Conservation (phyloP, 306 rosid species). For the Senna tora region DNA sequence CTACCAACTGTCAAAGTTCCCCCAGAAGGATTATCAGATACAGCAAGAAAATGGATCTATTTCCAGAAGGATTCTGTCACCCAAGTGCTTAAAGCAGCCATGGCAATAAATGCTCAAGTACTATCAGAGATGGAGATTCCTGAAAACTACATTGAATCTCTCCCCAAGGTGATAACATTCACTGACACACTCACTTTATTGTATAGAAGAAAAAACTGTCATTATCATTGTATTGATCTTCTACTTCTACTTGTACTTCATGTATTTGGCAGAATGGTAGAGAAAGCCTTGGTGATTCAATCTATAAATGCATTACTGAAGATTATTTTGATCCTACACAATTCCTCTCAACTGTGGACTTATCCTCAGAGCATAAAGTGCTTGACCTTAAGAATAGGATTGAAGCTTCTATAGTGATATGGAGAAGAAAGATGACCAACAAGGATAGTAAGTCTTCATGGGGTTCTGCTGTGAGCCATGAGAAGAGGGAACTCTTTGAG, state of each 20-base stretch:
- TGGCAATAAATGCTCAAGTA: slow-evolving; percentile 93
- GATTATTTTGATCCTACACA: slow-evolving; percentile 61
- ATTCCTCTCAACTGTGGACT: slow-evolving; percentile 54
- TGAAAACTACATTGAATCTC: slow-evolving; percentile 75
- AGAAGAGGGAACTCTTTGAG: slow-evolving; percentile 89
- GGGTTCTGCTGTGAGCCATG: slow-evolving; percentile 84
- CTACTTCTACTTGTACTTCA: neutral
- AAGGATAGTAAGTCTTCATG: slow-evolving; percentile 83
- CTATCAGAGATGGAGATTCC: slow-evolving; percentile 75
- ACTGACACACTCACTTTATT: no score
- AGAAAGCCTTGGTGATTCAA: slow-evolving; percentile 64
- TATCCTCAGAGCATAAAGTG: slow-evolving; percentile 67
- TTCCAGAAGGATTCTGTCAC: slow-evolving; percentile 69
- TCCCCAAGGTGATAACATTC: slow-evolving; percentile 48
- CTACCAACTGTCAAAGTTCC: slow-evolving; percentile 75
- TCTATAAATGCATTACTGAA: slow-evolving; percentile 63
- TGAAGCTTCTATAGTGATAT: slow-evolving; percentile 79
- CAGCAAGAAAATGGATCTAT: slow-evolving; percentile 65
- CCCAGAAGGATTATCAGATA: slow-evolving; percentile 68
- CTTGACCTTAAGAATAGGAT: slow-evolving; percentile 66
- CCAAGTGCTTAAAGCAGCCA: slow-evolving; percentile 92
- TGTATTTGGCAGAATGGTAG: slow-evolving; percentile 61
- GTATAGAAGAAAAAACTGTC: neutral
- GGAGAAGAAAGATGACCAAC: slow-evolving; percentile 86
- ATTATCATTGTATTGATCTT: neutral